Percentiles rank a stretch among this genome's conserved stretches.
phyloP scores from a whole-genome alignment of 345 rosid species.

The Alliaria petiolata region DNA sequence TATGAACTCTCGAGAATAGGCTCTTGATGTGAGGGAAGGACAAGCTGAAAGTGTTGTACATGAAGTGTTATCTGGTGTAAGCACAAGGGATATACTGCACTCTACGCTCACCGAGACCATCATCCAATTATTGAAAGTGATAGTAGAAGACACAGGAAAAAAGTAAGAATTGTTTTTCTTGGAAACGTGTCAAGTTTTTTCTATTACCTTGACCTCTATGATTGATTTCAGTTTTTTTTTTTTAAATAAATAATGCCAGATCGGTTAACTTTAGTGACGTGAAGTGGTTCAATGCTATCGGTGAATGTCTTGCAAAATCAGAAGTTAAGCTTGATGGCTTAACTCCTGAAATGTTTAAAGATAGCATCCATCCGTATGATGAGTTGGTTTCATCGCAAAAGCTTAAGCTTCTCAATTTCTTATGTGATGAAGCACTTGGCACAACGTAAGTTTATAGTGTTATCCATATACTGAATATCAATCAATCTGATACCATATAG shows the following conservation, averaged over 20 bases:
- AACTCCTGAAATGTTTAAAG: constrained; percentile 31
- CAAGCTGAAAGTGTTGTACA: constrained; percentile 62
- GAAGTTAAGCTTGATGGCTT: constrained; percentile 32
- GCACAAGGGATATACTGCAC: constrained; percentile 45
- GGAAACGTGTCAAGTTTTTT: background rate
- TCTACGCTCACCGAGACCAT: constrained; percentile 55
- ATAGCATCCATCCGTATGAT: constrained; percentile 43
- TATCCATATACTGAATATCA: background rate
- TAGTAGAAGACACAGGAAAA: constrained; percentile 50
- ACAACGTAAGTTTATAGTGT: constrained; percentile 45
- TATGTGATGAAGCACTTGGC: constrained; percentile 67
- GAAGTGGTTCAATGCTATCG: constrained; percentile 59
- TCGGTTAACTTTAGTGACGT: constrained; percentile 38
- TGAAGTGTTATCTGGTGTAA: constrained; percentile 51
- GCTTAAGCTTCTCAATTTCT: constrained; percentile 54
- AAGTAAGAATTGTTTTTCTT: constrained; percentile 37
- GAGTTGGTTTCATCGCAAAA: constrained; percentile 35
- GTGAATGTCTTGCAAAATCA: constrained; percentile 41
- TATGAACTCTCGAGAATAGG: constrained; percentile 37
- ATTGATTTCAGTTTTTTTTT: constrained; percentile 3
- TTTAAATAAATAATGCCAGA: constrained; percentile 34
- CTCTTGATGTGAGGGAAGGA: constrained; percentile 64
- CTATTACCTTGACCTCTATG: background rate
- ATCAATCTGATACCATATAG: background rate
- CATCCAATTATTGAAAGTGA: constrained; percentile 47